These are phyloP conservation scores for Fusarium odoratissimum DNA, from an alignment of 2,329 filamentous ascomycete genomes.

Conservation along the genomic window DNA sequence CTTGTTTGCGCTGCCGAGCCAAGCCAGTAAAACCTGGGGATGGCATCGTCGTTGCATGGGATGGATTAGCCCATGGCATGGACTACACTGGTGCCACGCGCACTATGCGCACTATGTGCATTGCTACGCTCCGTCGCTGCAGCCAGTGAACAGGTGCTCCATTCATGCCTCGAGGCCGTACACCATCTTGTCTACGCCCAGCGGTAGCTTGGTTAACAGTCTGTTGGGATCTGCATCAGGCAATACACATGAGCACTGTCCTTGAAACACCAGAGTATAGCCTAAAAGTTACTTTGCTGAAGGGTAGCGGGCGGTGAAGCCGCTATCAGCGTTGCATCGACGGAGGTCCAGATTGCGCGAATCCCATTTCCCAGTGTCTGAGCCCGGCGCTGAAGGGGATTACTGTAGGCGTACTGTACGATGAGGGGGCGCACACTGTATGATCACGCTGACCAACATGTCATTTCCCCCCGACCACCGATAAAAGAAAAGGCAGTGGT, in stretches of 20 bases:
- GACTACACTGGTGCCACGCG: constrained; percentile 45
- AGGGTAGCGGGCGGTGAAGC: constrained; percentile 40
- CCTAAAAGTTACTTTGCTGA: constrained; percentile 27
- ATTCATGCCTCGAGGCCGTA: constrained; percentile 40
- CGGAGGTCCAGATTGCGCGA: constrained; percentile 39
- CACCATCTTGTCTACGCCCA: constrained; percentile 36
- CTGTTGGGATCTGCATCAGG: constrained; percentile 42
- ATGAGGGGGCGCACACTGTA: constrained; percentile 25
- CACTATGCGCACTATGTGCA: constrained; percentile 34
- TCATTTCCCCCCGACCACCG: constrained; percentile 43
- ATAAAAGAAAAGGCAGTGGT: constrained; percentile 1
- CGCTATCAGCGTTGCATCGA: constrained; percentile 39
- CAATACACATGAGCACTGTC: constrained; percentile 35
- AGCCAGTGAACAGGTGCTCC: constrained; percentile 26
- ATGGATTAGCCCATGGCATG: constrained; percentile 20
- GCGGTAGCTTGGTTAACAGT: constrained; percentile 24
- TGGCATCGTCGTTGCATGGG: constrained; percentile 23
- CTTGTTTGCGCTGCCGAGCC: constrained; percentile 20
- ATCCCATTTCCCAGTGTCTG: constrained; percentile 30
- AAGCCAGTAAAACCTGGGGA: constrained; percentile 39
- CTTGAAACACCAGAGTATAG: not conserved
- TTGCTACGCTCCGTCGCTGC: constrained; percentile 24
- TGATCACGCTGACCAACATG: constrained; percentile 44
- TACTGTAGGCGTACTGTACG: constrained; percentile 21
- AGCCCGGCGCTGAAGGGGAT: constrained; percentile 9